Evolutionary conservation across 371 early-diverging fungal species (phyloP), one percentile per base, ranked within the genome.

Genomic region (Circinella umbellata): DNA sequence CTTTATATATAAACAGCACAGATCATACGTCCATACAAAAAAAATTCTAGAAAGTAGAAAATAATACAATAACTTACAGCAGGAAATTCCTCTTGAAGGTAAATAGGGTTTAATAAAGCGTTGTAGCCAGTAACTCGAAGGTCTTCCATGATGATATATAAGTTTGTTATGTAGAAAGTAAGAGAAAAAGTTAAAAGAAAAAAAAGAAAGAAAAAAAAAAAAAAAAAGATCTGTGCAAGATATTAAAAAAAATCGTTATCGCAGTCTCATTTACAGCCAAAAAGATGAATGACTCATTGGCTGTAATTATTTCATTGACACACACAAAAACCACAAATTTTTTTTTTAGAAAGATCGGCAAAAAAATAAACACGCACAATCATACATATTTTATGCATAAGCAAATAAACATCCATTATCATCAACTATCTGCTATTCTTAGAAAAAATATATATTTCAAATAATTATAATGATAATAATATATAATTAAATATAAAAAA

Each of bases 101-200:
- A 83, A 67, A 87, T 80, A 61, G 90, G 90, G 57, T 86, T 82
- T 35, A 89, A 69, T 48, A 89, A 77, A 37, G 90, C 86, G 27
- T 87, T 85, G 80, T 89, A 88, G 57, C 88, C 87, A 42, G 82
- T 76, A 65, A 89, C 83, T 70, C 88, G 88, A 66, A 88, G 79
- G 72, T 89, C 90, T 77, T 88, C 88, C 87, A 89, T 88, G 72
- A 76, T 59, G 34, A 36, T 34, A 14, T 42, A 42, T 42, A 42
- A 42, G 10, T 59, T 38, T 61, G 38, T 38, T 27, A 27, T 27
- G 27, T 27, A 27, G 27, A 27, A 27, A 27, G 46, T 61, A 17
- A 61, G 38, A 42, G 7, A n/a, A 35, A 60, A 35, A 60, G 42
- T 6, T 42, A 11, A 42, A 42, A 14, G 34, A 36, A 36, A 37